These are phyloP conservation scores for Sicyos edulis DNA, from an alignment of 306 rosid genomes.

Conservation along the genomic window DNA sequence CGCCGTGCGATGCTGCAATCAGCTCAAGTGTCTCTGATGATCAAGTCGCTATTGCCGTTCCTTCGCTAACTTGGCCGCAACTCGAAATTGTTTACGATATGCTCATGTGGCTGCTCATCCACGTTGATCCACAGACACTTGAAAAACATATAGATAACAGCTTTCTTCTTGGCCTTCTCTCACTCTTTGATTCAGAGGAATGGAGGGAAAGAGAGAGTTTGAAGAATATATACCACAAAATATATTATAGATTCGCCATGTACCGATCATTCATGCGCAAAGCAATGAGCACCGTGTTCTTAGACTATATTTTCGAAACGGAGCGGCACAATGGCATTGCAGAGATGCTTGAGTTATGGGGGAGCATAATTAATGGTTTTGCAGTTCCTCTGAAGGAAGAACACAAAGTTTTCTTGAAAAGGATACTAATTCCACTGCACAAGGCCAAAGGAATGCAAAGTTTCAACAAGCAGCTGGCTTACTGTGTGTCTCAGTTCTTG, in stretches of 20 bases:
- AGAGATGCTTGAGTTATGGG: conserved; percentile 92
- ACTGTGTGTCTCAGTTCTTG: conserved; percentile 76
- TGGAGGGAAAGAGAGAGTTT: conserved; percentile 63
- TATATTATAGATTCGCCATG: conserved; percentile 48
- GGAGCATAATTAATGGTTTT: conserved; percentile 74
- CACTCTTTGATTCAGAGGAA: conserved; percentile 72
- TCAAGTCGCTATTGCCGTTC: conserved; percentile 41
- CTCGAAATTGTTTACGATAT: conserved; percentile 63
- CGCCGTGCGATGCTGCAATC: conserved; percentile 34
- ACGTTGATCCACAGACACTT: conserved; percentile 35
- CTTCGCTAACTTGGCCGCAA: conserved; percentile 56
- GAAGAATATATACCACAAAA: conserved; percentile 61
- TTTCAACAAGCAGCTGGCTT: conserved; percentile 65
- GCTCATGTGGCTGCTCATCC: conserved; percentile 42
- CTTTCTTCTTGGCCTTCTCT: conserved; percentile 49
- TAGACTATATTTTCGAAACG: conserved; percentile 56
- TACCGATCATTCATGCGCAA: conserved; percentile 68
- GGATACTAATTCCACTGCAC: conserved; percentile 74
- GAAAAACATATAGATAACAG: conserved; percentile 30
- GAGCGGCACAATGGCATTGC: conserved; percentile 64
- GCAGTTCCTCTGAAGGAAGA: conserved; percentile 83
- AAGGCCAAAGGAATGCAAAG: conserved; percentile 63
- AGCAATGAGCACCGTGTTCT: conserved; percentile 54
- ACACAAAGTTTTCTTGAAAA: conserved; percentile 74
- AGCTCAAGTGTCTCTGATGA: conserved; percentile 43